Conservation (phyloP, 179 eudicot species). For the Heliamphora ciliata region DNA sequence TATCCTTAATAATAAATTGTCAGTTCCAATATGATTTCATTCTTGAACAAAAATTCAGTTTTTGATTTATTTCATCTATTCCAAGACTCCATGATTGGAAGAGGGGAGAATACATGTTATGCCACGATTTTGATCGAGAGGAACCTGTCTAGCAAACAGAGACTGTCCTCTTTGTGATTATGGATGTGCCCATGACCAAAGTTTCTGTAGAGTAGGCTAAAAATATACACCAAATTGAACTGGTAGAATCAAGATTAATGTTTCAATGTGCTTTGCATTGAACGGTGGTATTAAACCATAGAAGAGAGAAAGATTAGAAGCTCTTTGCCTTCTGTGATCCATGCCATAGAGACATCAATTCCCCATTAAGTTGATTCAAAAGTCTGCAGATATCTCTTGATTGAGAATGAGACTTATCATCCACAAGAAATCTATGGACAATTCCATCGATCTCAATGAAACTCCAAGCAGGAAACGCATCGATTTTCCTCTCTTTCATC, state of each 20-base stretch:
- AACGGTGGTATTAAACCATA: neutral
- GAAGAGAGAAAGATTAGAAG: neutral
- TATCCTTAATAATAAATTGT: too few species aligned
- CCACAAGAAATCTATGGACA: constrained; percentile 25
- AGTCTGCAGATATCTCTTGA: constrained; percentile 17
- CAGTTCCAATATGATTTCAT: too few species aligned
- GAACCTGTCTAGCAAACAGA: too few species aligned
- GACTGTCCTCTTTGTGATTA: too few species aligned
- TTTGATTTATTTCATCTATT: too few species aligned
- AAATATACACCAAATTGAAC: neutral
- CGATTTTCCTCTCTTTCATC: constrained; percentile 27
- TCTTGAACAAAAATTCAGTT: too few species aligned
- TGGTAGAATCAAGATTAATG: neutral
- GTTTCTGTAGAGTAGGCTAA: too few species aligned
- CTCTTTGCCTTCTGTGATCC: neutral
- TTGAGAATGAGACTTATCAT: constrained; percentile 22
- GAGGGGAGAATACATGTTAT: too few species aligned
- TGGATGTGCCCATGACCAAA: too few species aligned
- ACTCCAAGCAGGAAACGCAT: constrained; percentile 28
- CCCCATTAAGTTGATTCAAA: constrained; percentile 18
- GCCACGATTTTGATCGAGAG: too few species aligned
- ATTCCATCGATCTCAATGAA: constrained; percentile 28
- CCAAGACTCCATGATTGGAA: too few species aligned
- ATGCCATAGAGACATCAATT: neutral
- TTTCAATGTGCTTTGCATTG: neutral